phyloP scores from a whole-genome alignment of 805 yeast genomes.

The Saccharomyces eubayanus region DNA sequence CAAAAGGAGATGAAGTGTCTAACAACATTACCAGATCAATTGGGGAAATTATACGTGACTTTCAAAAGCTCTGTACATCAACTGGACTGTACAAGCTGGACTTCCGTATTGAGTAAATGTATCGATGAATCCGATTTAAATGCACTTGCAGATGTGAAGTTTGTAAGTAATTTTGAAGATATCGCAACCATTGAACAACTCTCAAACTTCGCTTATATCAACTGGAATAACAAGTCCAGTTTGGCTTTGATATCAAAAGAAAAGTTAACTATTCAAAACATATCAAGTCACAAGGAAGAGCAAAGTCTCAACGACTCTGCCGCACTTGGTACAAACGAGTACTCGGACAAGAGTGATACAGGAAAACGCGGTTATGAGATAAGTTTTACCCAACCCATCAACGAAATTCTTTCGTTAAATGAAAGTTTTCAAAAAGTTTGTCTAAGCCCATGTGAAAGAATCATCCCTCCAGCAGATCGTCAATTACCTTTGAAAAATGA shows the following conservation, averaged over 20 bases:
- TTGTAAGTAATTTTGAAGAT: slow-evolving; percentile 9
- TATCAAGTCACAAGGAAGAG: background rate
- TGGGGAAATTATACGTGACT: slow-evolving; percentile 6
- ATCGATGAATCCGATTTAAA: slow-evolving; percentile 14
- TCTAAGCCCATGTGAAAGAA: slow-evolving; percentile 10
- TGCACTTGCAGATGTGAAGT: slow-evolving; percentile 5
- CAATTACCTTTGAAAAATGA: slow-evolving; percentile 15
- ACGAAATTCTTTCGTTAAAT: slow-evolving; percentile 15
- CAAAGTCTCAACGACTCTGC: background rate
- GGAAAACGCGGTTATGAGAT: slow-evolving; percentile 2
- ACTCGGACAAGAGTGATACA: background rate
- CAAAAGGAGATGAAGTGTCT: slow-evolving; percentile 3
- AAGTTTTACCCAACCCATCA: slow-evolving; percentile 16
- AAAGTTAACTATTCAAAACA: background rate
- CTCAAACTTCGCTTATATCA: background rate
- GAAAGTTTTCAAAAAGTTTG: slow-evolving; percentile 10
- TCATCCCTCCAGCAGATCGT: slow-evolving; percentile 19
- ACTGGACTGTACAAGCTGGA: slow-evolving; percentile 17
- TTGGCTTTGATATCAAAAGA: background rate
- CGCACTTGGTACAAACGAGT: background rate
- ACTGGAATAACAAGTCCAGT: background rate
- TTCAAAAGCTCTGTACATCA: slow-evolving; percentile 1
- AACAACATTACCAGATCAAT: background rate
- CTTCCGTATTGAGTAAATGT: slow-evolving; percentile 10
- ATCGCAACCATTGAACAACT: background rate